Conservation (phyloP, 345 rosid genomes). For the Boechera retrofracta region DNA sequence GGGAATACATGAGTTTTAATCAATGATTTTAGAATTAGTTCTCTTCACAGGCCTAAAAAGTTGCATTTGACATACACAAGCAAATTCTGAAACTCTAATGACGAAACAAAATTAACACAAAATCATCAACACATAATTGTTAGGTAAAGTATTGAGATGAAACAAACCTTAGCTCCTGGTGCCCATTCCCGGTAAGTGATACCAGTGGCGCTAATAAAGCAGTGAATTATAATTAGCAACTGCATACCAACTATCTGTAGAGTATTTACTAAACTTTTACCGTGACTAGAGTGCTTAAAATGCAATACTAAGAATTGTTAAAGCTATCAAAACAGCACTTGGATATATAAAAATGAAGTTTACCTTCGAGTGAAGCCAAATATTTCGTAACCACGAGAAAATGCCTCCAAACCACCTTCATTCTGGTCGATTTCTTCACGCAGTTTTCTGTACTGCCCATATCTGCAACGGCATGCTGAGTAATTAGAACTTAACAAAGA, state of each 20-base stretch:
- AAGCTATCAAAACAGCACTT: neutral
- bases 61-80: neutral
- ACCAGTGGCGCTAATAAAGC: conserved; percentile 76
- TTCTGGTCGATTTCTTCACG: conserved; percentile 71
- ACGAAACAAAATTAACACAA: neutral
- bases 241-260: conserved; percentile 37
- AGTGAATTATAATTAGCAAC: conserved; percentile 50
- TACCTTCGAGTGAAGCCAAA: conserved; percentile 90
- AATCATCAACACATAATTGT: neutral
- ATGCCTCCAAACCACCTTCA: conserved; percentile 91
- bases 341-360: neutral
- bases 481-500: conserved; percentile 22
- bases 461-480: conserved; percentile 51
- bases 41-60: conserved; percentile 3
- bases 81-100: conserved; percentile 17
- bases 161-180: conserved; percentile 95
- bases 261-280: conserved; percentile 30
- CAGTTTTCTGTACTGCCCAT: conserved; percentile 66
- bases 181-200: conserved; percentile 98
- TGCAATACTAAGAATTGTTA: conserved; percentile 1
- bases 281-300: conserved; percentile 1
- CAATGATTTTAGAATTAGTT: conserved; percentile 13
- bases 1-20: neutral
- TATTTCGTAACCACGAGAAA: conserved; percentile 94
- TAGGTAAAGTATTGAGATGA: conserved; percentile 21